Percentiles rank a stretch among this genome's conserved stretches.
These are phyloP conservation scores for Guyanaporus albipodus DNA, from an alignment of 768 basidiomycete species.

Conservation along the genomic window DNA sequence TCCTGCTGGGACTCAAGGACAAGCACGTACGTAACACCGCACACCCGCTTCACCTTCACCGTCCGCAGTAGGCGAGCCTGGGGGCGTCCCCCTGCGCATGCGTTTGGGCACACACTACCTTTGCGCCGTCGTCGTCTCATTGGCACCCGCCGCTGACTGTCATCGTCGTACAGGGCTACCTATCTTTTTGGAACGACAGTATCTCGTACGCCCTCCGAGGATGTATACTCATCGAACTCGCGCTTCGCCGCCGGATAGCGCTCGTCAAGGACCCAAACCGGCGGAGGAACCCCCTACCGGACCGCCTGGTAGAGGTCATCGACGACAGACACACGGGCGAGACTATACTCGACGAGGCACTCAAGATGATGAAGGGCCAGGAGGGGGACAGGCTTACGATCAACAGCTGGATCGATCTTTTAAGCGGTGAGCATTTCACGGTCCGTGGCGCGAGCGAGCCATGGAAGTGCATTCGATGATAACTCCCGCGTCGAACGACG, in stretches of 20 bases:
- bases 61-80: constrained; percentile 6
- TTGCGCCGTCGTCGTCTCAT: too few relatives aligned
- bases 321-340: constrained; percentile 93
- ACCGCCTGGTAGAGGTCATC: constrained; percentile 86
- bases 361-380: constrained; percentile 91
- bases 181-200: constrained; percentile 99
- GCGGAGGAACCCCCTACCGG: constrained; percentile 70
- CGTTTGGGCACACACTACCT: too few relatives aligned
- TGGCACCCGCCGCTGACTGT: too few relatives aligned
- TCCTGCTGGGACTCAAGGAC: constrained; percentile 92
- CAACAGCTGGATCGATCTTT: constrained; percentile 91
- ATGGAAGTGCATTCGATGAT: too few relatives aligned
- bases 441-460: not conserved
- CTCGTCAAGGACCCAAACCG: constrained; percentile 77
- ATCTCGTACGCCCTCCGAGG: constrained; percentile 99
- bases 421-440: constrained; percentile 61
- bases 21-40: constrained; percentile 64
- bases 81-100: constrained; percentile 2
- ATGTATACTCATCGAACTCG: constrained; percentile 95
- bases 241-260: constrained; percentile 90
- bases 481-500: too few relatives aligned
- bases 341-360: constrained; percentile 91
- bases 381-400: constrained; percentile 55
- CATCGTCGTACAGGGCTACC: constrained; percentile 63
- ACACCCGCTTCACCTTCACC: constrained; percentile 3